Evolutionary conservation across 139 green algal species (phyloP).

Genomic region (Chlorella ohadii): DNA sequence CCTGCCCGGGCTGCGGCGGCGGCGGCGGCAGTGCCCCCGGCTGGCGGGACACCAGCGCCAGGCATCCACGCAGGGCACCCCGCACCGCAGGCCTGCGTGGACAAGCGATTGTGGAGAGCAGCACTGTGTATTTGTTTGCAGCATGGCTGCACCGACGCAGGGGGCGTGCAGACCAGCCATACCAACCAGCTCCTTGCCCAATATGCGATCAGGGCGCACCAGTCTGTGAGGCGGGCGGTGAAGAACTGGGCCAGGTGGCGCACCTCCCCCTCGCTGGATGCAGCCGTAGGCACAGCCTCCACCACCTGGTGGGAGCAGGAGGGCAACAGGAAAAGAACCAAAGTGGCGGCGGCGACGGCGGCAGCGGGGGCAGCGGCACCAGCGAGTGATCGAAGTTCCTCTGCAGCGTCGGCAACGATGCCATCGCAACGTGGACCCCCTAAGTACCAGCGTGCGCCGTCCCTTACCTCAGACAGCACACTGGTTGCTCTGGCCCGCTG

Average conservation of each 20-base stretch:
- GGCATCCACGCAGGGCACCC: conserved; percentile 44
- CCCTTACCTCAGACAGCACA: conserved; percentile 42
- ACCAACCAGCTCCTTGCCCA: too few species aligned
- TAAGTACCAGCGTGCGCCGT: too few species aligned
- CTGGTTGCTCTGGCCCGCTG: conserved; percentile 16
- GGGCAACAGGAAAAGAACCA: too few species aligned
- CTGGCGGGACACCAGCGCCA: conserved; percentile 7
- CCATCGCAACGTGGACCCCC: neutral
- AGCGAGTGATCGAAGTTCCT: neutral
- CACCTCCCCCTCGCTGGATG: conserved; percentile 7
- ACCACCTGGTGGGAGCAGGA: conserved; percentile 29
- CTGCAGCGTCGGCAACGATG: neutral
- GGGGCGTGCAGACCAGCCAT: too few species aligned
- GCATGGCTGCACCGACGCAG: too few species aligned
- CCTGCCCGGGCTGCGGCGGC: neutral
- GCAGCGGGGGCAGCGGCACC: neutral
- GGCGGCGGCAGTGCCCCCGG: neutral
- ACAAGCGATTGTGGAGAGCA: neutral
- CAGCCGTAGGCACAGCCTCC: conserved; percentile 5
- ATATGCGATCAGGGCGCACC: too few species aligned
- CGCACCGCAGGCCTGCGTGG: conserved; percentile 37
- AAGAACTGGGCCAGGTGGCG: conserved; percentile 49
- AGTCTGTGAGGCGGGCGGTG: conserved; percentile 36
- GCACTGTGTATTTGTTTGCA: too few species aligned
- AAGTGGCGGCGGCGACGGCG: too few species aligned